Conservation (phyloP, 495 filamentous ascomycete genomes). For the Penicillium macrosclerotiorum region DNA sequence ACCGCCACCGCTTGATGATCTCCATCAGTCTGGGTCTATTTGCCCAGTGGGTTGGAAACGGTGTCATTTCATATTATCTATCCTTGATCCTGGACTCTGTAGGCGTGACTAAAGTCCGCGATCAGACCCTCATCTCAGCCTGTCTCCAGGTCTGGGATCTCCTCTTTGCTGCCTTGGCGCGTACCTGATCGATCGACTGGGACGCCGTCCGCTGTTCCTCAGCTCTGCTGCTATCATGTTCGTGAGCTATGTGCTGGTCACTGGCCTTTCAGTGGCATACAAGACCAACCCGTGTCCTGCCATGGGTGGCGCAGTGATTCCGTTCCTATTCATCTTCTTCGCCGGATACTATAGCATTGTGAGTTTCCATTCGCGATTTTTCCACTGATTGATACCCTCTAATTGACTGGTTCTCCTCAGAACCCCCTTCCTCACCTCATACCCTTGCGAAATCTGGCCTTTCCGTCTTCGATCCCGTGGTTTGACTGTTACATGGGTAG, state of each 20-base stretch:
- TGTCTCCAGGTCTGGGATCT: slow-evolving; percentile 37
- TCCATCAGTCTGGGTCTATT: slow-evolving; percentile 64
- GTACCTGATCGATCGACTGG: slow-evolving; percentile 52
- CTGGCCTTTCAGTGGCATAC: slow-evolving; percentile 54
- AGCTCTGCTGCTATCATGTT: slow-evolving; percentile 51
- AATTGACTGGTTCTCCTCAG: slow-evolving; percentile 3
- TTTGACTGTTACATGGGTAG: slow-evolving; percentile 60
- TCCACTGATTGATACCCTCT: background rate
- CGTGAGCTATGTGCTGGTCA: slow-evolving; percentile 52
- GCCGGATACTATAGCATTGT: slow-evolving; percentile 58
- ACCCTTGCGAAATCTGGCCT: slow-evolving; percentile 62
- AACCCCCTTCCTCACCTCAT: slow-evolving; percentile 61
- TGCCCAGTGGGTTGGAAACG: slow-evolving; percentile 66
- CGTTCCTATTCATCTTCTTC: slow-evolving; percentile 60
- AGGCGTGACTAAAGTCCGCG: slow-evolving; percentile 46
- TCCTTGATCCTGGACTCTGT: slow-evolving; percentile 51
- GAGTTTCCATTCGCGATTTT: background rate
- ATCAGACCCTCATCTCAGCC: slow-evolving; percentile 38
- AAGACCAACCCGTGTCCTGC: slow-evolving; percentile 27
- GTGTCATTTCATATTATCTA: slow-evolving; percentile 63
- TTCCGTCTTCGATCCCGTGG: slow-evolving; percentile 66
- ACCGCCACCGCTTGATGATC: slow-evolving; percentile 59
- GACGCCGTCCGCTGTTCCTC: slow-evolving; percentile 57
- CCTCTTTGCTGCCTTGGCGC: slow-evolving; percentile 53
- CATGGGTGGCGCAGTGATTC: slow-evolving; percentile 53